Evolutionary conservation across 331 rosid species (phyloP).

Genomic region (Cucumis variabilis): DNA sequence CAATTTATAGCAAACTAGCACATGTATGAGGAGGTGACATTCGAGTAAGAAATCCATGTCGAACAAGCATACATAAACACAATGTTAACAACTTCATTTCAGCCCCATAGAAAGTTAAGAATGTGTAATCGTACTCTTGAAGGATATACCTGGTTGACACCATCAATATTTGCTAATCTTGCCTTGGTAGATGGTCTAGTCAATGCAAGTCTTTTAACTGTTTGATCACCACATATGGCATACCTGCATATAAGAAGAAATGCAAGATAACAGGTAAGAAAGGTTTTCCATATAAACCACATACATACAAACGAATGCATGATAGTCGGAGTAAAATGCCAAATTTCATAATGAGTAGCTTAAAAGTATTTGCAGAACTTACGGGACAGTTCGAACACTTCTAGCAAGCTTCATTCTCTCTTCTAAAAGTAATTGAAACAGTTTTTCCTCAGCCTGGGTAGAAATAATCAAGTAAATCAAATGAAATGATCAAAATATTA

Average conservation of each 20-base stretch:
- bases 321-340: not conserved
- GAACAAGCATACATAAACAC: not conserved
- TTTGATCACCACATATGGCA: slow-evolving; percentile 92
- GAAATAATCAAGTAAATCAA: slow-evolving; percentile 31
- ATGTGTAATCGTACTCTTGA: not conserved
- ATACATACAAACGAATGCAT: not conserved
- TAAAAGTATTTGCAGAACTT: slow-evolving; percentile 26
- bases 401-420: slow-evolving; percentile 89
- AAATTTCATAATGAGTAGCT: not conserved
- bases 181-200: slow-evolving; percentile 89
- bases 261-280: not conserved
- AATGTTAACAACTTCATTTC: not conserved
- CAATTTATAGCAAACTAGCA: not conserved
- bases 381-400: slow-evolving; percentile 87
- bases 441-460: slow-evolving; percentile 66
- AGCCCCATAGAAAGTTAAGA: not conserved
- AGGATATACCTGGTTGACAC: slow-evolving; percentile 85
- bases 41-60: not conserved
- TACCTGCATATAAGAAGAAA: slow-evolving; percentile 52
- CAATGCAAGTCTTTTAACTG: slow-evolving; percentile 73
- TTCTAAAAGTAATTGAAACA: slow-evolving; percentile 77
- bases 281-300: not conserved
- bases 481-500: not conserved
- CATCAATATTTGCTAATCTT: slow-evolving; percentile 87
- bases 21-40: not conserved